phyloP scores from a whole-genome alignment of 106 monocot genomes.

The Allium fistulosum region DNA sequence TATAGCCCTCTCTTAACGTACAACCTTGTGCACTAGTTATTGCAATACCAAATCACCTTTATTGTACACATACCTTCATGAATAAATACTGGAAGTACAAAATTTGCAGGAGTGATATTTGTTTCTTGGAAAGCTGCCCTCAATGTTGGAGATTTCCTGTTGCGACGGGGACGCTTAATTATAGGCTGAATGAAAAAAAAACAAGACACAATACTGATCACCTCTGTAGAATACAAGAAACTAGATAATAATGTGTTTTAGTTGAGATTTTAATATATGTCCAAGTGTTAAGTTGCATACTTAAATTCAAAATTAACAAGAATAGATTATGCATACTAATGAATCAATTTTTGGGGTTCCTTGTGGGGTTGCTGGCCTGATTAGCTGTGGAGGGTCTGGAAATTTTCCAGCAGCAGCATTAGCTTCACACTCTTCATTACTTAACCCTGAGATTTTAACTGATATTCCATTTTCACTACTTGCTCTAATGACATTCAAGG shows the following conservation, averaged over 20 bases:
- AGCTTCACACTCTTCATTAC: conserved; percentile 90
- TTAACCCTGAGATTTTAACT: conserved; percentile 36
- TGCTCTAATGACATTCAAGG: too few relatives aligned
- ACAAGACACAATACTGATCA: not conserved
- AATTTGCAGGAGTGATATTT: conserved; percentile 61
- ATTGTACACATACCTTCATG: conserved; percentile 60
- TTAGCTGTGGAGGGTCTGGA: conserved; percentile 51
- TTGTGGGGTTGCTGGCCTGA: conserved; percentile 37
- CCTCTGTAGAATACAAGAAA: not conserved
- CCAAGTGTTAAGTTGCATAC: not conserved
- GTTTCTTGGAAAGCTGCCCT: conserved; percentile 90
- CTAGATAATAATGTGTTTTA: not conserved
- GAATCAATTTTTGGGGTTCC: conserved; percentile 76
- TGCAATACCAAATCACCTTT: not conserved
- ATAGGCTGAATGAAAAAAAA: conserved; percentile 32
- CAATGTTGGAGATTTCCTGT: conserved; percentile 62
- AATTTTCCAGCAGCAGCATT: conserved; percentile 84
- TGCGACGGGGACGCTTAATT: conserved; percentile 76
- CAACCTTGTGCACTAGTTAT: too few relatives aligned
- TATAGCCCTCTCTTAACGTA: too few relatives aligned
- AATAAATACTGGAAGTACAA: conserved; percentile 94
- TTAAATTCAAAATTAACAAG: conserved; percentile 3
- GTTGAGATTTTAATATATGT: not conserved
- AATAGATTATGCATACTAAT: conserved; percentile 38
- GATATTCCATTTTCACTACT: conserved; percentile 16